Base-by-base conservation (phyloP, 805 yeast species). In the Huiozyma naganishii region DNA sequence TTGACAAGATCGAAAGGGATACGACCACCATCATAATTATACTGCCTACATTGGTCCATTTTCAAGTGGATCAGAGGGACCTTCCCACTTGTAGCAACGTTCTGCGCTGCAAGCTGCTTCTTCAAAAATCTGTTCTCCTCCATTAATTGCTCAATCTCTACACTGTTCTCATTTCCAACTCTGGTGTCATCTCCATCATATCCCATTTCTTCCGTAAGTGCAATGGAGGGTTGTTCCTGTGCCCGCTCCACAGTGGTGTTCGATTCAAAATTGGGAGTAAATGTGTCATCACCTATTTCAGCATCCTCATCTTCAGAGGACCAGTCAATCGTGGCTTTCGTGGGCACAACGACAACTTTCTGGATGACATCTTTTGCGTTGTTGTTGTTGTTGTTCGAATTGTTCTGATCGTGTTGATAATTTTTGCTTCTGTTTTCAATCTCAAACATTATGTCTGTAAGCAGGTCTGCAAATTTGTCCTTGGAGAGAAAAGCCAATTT, bases 281-380 rank as follows among this genome's bases (percentile, higher is more conserved):
- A 11, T 32, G 10, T 12, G 38, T 13, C 28, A 28, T 36, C 23
- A 3, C 36, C 40, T 8, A 38, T 44, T 17, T 45, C 49, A 12
- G 43, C 52, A 12, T 50, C 56, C 39, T 82, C 92, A 48, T 83
- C 95, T 51, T 83, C 95, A 43, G 88, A 82, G 11, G 90, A 82
- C 88, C 95, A 92, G 4, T 89, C 80, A 58, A 90, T 70, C 37
- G 81, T 77, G 0, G 95, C 85, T 59, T 83, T 86, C 28, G 82
- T 74, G 0, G 97, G 96, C n/a, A 83, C 77, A 4, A 90, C 80
- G 4, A 81, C 77, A 6, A 83, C 74, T 9, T 83, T 62, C 49
- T 78, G 85, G 23, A 76, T 37, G 27, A 6, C 9, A 13, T 40
- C 36, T 17, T 30, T n/a, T 35, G 17, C 8, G 35, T 41, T 7